Conservation (phyloP, 2,329 filamentous ascomycete genomes). For the Monilinia vaccinii-corymbosi region DNA sequence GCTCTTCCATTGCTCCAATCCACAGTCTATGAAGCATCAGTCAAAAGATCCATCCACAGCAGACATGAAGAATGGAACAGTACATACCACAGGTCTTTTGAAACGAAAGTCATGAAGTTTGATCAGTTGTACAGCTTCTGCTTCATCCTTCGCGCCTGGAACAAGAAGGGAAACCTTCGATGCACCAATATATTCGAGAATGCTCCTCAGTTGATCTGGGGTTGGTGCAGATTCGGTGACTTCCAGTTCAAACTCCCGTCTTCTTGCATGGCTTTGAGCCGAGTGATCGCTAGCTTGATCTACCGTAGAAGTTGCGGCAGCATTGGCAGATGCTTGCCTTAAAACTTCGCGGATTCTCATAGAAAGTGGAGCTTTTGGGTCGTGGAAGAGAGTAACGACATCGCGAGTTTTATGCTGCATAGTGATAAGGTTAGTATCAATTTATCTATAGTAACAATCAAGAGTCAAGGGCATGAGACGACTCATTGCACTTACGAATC, state of each 20-base stretch:
- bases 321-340: slow-evolving; percentile 68
- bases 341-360: slow-evolving; percentile 65
- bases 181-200: slow-evolving; percentile 70
- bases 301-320: slow-evolving; percentile 57
- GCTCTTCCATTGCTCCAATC: slow-evolving; percentile 92
- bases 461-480: neutral
- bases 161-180: slow-evolving; percentile 56
- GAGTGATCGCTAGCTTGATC: slow-evolving; percentile 64
- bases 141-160: slow-evolving; percentile 61
- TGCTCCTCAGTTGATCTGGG: slow-evolving; percentile 69
- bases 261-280: slow-evolving; percentile 42
- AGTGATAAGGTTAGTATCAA: slow-evolving; percentile 5
- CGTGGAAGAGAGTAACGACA: slow-evolving; percentile 94
- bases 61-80: neutral
- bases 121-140: slow-evolving; percentile 73
- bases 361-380: slow-evolving; percentile 64
- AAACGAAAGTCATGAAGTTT: slow-evolving; percentile 62
- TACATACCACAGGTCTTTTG: slow-evolving; percentile 65
- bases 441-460: neutral
- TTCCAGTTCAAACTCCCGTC: slow-evolving; percentile 74
- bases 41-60: slow-evolving; percentile 1
- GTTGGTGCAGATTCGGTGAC: slow-evolving; percentile 76
- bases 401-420: slow-evolving; percentile 68
- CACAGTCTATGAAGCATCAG: slow-evolving; percentile 46
- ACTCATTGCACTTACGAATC: slow-evolving; percentile 25